Evolutionary conservation across 768 basidiomycete genomes (phyloP).

Genomic region (Termitomyces bulborhizus): DNA sequence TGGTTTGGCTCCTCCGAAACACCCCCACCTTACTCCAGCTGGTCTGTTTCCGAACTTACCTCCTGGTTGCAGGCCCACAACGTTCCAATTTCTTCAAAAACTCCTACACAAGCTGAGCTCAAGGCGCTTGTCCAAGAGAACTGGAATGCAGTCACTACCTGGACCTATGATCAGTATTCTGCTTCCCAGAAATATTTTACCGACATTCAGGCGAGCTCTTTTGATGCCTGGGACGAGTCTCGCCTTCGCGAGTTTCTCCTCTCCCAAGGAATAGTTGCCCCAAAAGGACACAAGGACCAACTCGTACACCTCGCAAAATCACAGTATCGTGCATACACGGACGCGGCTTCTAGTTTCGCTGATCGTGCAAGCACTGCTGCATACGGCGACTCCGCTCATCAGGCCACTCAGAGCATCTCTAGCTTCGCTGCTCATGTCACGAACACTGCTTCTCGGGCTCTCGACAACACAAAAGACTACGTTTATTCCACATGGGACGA

Average conservation of each 20-base stretch:
- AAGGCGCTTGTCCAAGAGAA: constrained; percentile 50
- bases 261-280: constrained; percentile 81
- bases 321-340: constrained; percentile 53
- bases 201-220: constrained; percentile 50
- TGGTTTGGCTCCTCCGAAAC: constrained; percentile 44
- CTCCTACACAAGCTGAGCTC: constrained; percentile 35
- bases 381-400: constrained; percentile 35
- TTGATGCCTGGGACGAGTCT: constrained; percentile 84
- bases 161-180: constrained; percentile 61
- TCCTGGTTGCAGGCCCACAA: constrained; percentile 66
- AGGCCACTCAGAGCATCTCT: constrained; percentile 33
- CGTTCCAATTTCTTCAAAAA: constrained; percentile 44
- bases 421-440: constrained; percentile 48
- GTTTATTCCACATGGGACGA: constrained; percentile 90
- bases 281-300: constrained; percentile 73
- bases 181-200: constrained; percentile 59
- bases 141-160: constrained; percentile 47
- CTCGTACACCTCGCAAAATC: constrained; percentile 73
- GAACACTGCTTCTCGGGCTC: constrained; percentile 35
- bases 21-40: constrained; percentile 34
- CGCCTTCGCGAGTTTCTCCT: constrained; percentile 78
- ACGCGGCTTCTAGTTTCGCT: constrained; percentile 53
- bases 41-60: constrained; percentile 61
- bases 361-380: constrained; percentile 47
- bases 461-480: constrained; percentile 81